Conservation (phyloP, 176 grass and related monocot genomes). For the Bolboschoenus planiculmis region DNA sequence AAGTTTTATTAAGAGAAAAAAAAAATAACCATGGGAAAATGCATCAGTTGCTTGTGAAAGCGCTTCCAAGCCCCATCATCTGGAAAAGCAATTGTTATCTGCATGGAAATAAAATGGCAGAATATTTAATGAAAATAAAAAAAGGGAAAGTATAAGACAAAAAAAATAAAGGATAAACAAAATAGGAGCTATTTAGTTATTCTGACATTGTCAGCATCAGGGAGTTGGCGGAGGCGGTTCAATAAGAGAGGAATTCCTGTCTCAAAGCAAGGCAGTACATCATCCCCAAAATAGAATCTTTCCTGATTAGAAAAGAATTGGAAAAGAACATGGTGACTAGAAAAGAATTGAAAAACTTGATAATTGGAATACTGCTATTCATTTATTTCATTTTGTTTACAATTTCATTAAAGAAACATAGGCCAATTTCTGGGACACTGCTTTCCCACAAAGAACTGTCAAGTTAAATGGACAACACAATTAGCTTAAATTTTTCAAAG, state of each 20-base stretch:
- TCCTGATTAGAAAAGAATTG: conserved; percentile 26
- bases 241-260: conserved; percentile 77
- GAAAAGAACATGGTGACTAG: background rate
- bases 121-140: background rate
- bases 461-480: background rate
- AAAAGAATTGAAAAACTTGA: background rate
- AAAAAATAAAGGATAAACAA: background rate
- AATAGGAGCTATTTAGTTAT: background rate
- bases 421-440: background rate
- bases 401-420: background rate
- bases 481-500: background rate
- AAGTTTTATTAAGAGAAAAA: background rate
- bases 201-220: conserved; percentile 63
- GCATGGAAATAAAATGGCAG: conserved; percentile 4
- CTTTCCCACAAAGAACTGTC: background rate
- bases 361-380: background rate
- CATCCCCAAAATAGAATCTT: conserved; percentile 78
- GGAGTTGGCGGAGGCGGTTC: conserved; percentile 67
- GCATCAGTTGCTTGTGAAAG: conserved; percentile 76
- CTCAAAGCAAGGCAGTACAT: conserved; percentile 86
- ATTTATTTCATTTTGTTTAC: background rate
- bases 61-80: conserved; percentile 99
- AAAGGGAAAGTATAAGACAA: background rate
- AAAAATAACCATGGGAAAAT: conserved; percentile 70
- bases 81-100: conserved; percentile 98